These are phyloP conservation scores for Phytophthora multivora DNA, from an alignment of 352 stramenopile species.

Conservation along the genomic window DNA sequence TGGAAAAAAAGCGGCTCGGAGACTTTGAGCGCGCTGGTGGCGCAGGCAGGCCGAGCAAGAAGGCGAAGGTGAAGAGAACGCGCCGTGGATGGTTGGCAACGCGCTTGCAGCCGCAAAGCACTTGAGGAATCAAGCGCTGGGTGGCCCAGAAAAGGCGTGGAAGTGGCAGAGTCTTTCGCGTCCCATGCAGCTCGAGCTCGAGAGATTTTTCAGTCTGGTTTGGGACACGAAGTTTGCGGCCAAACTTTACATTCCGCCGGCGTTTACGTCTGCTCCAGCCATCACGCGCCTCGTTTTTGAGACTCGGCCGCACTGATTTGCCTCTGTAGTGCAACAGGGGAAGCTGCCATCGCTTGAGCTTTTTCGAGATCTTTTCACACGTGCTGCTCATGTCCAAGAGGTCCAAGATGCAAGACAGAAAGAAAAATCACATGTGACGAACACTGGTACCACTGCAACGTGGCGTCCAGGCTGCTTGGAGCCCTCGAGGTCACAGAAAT, in stretches of 20 bases:
- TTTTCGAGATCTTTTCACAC: neutral
- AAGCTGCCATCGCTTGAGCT: conserved; percentile 3
- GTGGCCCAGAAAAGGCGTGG: conserved; percentile 19
- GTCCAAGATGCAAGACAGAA: neutral
- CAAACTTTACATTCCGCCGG: neutral
- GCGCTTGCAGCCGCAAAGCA: neutral
- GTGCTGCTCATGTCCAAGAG: conserved; percentile 21
- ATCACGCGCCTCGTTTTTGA: conserved; percentile 33
- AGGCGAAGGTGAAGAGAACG: conserved; percentile 22
- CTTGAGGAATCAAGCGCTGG: conserved; percentile 21
- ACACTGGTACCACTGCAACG: conserved; percentile 21
- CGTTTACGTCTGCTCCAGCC: conserved; percentile 35
- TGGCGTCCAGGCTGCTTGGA: conserved; percentile 11
- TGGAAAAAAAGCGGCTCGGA: conserved; percentile 38
- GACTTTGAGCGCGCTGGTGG: conserved; percentile 5
- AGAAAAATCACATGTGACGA: conserved; percentile 26
- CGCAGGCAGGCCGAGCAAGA: conserved; percentile 23
- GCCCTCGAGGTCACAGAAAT: conserved; percentile 6
- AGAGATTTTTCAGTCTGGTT: conserved; percentile 15
- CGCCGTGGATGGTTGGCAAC: conserved; percentile 20
- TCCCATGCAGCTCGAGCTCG: conserved; percentile 5
- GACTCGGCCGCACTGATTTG: conserved; percentile 29
- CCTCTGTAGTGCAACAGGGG: conserved; percentile 7
- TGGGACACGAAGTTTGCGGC: conserved; percentile 17
- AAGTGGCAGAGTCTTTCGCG: conserved; percentile 25